phyloP scores from a whole-genome alignment of 2,329 filamentous ascomycete genomes.

The Neonectria faginata region DNA sequence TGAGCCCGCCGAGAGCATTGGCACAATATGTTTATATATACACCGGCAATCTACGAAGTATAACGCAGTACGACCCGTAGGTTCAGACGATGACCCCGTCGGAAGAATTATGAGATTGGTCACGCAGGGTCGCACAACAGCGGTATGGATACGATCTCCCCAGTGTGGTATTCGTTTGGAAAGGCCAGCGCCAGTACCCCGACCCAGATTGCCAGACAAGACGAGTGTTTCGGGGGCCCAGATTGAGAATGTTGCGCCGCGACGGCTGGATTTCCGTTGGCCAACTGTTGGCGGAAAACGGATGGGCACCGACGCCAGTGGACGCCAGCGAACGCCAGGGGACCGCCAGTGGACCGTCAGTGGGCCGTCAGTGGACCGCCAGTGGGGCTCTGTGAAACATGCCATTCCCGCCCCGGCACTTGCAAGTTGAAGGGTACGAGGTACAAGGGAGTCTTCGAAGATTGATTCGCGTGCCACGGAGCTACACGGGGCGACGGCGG shows the following conservation, averaged over 20 bases:
- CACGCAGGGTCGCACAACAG: background rate
- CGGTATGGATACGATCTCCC: background rate
- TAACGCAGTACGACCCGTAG: background rate
- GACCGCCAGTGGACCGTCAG: background rate
- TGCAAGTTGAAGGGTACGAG: background rate
- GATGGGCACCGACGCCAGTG: background rate
- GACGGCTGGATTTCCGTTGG: slow-evolving; percentile 9
- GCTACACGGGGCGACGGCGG: slow-evolving; percentile 35
- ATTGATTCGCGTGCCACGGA: slow-evolving; percentile 25
- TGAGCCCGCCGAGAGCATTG: slow-evolving; percentile 12
- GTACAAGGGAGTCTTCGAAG: background rate
- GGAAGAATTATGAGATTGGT: slow-evolving; percentile 2
- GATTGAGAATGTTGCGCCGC: slow-evolving; percentile 25
- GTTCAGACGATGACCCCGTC: background rate
- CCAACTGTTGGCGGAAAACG: slow-evolving; percentile 24
- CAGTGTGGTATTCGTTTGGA: background rate
- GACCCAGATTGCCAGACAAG: background rate
- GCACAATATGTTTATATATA: slow-evolving; percentile 10
- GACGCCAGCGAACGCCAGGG: background rate
- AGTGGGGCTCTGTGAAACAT: slow-evolving; percentile 25
- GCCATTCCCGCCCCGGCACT: slow-evolving; percentile 16
- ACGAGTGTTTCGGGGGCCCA: slow-evolving; percentile 26
- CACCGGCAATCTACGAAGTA: background rate
- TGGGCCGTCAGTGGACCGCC: background rate
- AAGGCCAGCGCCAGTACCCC: background rate